These are phyloP conservation scores for Dipteronia sinensis DNA, from an alignment of 345 rosid species.

Conservation along the genomic window DNA sequence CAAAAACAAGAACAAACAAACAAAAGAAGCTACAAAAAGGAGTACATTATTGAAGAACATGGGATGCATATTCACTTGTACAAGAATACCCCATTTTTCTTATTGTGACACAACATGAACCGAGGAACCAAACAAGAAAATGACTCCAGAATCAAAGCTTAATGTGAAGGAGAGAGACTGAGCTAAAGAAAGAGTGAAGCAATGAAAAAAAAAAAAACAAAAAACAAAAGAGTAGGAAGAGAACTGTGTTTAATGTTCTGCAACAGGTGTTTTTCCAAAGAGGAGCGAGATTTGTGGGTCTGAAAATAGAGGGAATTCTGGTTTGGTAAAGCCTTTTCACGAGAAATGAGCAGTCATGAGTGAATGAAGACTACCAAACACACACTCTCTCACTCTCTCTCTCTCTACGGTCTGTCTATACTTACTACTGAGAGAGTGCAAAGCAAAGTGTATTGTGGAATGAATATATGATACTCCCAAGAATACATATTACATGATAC, in stretches of 20 bases:
- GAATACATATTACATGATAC: constrained; percentile 2
- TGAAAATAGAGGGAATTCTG: constrained; percentile 41
- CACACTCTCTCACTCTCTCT: not conserved
- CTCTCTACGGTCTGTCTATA: constrained; percentile 19
- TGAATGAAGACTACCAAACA: constrained; percentile 38
- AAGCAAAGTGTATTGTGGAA: constrained; percentile 15
- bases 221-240: not conserved
- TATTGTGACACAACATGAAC: constrained; percentile 28
- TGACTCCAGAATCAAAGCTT: constrained; percentile 18
- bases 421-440: constrained; percentile 6
- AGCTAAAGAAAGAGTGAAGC: constrained; percentile 18
- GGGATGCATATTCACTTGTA: constrained; percentile 23
- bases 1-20: constrained; percentile 35
- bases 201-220: not conserved
- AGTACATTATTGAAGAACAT: constrained; percentile 42
- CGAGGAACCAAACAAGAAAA: constrained; percentile 49
- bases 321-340: constrained; percentile 51
- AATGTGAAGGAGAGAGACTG: constrained; percentile 16
- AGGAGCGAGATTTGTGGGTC: constrained; percentile 38
- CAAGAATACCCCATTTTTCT: constrained; percentile 9
- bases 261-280: constrained; percentile 19
- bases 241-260: constrained; percentile 12
- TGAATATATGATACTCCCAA: constrained; percentile 13
- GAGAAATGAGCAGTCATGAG: constrained; percentile 61
- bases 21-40: constrained; percentile 24